These are phyloP conservation scores for Kwoniella dendrophila DNA, from an alignment of 768 basidiomycete species.

Conservation along the genomic window DNA sequence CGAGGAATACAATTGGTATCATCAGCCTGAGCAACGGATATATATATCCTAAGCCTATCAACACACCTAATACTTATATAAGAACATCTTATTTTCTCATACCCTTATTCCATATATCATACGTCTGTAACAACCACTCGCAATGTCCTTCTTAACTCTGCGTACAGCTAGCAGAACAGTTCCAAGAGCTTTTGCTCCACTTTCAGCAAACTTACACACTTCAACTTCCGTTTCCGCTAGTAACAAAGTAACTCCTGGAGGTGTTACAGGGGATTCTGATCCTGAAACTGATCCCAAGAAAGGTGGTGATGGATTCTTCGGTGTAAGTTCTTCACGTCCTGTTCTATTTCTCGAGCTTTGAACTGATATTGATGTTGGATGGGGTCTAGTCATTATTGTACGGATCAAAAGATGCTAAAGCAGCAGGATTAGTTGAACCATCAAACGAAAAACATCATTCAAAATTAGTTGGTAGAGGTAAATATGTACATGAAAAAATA, in stretches of 20 bases:
- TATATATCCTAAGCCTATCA: no score
- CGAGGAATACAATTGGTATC: background rate
- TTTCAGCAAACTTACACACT: constrained; percentile 15
- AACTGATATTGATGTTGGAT: background rate
- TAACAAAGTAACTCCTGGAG: constrained; percentile 11
- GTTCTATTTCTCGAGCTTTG: background rate
- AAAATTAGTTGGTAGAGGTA: constrained; percentile 83
- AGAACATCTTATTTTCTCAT: background rate
- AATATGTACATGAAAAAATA: constrained; percentile 63
- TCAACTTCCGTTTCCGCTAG: constrained; percentile 1
- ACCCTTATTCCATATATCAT: background rate
- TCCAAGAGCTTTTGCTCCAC: background rate
- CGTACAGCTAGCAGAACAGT: background rate
- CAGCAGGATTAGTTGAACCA: constrained; percentile 58
- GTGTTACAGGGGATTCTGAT: constrained; percentile 6
- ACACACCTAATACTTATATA: background rate
- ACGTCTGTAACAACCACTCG: background rate
- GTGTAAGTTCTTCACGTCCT: constrained; percentile 22
- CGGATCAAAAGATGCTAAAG: constrained; percentile 88
- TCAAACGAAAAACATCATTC: constrained; percentile 64
- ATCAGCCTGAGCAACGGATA: background rate
- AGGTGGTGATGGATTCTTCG: constrained; percentile 33
- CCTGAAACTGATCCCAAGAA: constrained; percentile 22
- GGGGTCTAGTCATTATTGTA: constrained; percentile 65
- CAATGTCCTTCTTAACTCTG: background rate